A percentile compares a stretch with the other conserved stretches of the same genome.
phyloP scores from a whole-genome alignment of 331 rosid species.

The Malus hybrid region DNA sequence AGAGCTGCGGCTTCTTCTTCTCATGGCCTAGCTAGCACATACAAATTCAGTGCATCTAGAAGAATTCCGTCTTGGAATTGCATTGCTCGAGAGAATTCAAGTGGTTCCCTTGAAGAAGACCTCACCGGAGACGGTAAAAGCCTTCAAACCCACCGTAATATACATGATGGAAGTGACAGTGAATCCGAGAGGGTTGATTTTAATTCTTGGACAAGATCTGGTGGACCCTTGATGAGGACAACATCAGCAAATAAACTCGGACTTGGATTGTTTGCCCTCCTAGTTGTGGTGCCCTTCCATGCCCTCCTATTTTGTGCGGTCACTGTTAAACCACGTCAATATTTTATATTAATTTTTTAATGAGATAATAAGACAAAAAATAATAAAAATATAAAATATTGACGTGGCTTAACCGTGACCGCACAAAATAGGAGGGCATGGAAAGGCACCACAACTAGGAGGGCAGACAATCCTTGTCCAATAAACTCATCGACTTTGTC shows the following conservation, averaged over 20 bases:
- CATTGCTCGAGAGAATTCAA: constrained; percentile 93
- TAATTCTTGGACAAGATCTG: constrained; percentile 69
- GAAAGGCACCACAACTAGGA: too few species aligned
- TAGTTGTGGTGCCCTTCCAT: too few species aligned
- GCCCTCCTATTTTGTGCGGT: too few species aligned
- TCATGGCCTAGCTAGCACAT: constrained; percentile 42
- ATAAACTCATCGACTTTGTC: constrained; percentile 32
- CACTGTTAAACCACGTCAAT: too few species aligned
- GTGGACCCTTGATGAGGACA: constrained; percentile 67
- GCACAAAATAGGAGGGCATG: too few species aligned
- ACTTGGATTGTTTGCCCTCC: too few species aligned
- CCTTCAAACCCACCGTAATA: constrained; percentile 33
- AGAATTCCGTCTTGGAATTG: constrained; percentile 98
- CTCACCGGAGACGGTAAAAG: constrained; percentile 41
- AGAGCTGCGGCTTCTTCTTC: constrained; percentile 73
- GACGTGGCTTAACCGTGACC: too few species aligned
- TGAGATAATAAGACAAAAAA: too few species aligned
- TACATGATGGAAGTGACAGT: constrained; percentile 70
- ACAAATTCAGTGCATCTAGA: constrained; percentile 63
- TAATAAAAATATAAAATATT: too few species aligned
- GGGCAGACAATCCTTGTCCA: too few species aligned
- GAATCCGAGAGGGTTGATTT: constrained; percentile 62
- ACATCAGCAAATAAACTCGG: constrained; percentile 51
- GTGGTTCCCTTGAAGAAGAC: constrained; percentile 83
- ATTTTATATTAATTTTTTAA: too few species aligned